Base-by-base conservation (phyloP, 2,329 filamentous ascomycete species). In the Curvularia sp. region DNA sequence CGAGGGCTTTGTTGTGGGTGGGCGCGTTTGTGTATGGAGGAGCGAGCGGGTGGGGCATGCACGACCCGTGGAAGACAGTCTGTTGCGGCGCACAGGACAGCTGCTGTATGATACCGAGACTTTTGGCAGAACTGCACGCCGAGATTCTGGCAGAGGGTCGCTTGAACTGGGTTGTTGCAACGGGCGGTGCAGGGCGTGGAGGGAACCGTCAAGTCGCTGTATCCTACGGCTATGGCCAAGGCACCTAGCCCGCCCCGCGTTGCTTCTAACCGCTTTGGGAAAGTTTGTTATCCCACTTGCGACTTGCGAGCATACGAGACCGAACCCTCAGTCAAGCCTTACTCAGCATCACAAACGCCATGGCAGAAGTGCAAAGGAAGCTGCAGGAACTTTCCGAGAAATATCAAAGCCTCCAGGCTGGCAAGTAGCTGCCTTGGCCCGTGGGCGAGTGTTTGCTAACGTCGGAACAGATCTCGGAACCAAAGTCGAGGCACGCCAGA, bases 371-470 rank as follows among this genome's bases (percentile, higher is more conserved):
- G 63, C 92, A 96, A 76, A 90, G 89, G 61, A 86, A 86, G 72
- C 84, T 97, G 26, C 93, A 97, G 80, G 82, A 84, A 53, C 86
- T 97, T 43, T 93, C 92, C 0, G 93, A 97, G 52, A 89, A 96
- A 65, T 98, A 90, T 75, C 89, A 93, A 75, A 89, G 90, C 74
- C 82, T 97, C 28, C 93, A 98, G 79, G 88, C 89, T 78, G 93
- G 93, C 91, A 76, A 62, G 78, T 2, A 42, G 24, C 10, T n/a
- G 9, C 20, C 28, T 13, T 8, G 18, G 31, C 15, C 28, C 24
- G 35, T 20, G 42, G 24, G 4, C 2, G 10, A 22, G 51, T 15
- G 20, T 24, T 53, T 49, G 58, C 66, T 72, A 60, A 74, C 56
- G 20, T 52, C 42, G 42, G 62, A 49, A 51, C 56, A 97, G 95